Conservation (phyloP, 306 rosid genomes). For the Rosa rugosa region DNA sequence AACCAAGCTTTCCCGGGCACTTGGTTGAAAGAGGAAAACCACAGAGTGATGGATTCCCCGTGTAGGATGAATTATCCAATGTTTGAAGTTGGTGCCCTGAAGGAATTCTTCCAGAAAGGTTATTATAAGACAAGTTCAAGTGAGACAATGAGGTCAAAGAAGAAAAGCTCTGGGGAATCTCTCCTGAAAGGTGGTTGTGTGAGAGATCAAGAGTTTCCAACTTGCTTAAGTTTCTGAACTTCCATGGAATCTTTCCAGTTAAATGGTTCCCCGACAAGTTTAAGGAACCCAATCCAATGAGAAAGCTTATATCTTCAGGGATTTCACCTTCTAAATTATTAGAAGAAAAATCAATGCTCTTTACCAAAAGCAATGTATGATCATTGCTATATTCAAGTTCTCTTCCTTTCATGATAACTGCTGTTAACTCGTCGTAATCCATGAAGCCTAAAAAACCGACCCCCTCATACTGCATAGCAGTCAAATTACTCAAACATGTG, state of each 20-base stretch:
- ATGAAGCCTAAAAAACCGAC: no score
- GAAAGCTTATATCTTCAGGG: constrained; percentile 8
- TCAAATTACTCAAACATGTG: constrained; percentile 13
- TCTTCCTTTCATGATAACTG: constrained; percentile 16
- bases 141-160: neutral
- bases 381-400: neutral
- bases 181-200: constrained; percentile 10
- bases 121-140: constrained; percentile 22
- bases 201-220: constrained; percentile 22
- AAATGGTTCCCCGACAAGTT: constrained; percentile 18
- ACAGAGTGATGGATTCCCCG: neutral
- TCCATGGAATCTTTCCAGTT: constrained; percentile 14
- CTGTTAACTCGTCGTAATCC: neutral
- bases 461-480: neutral
- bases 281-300: neutral
- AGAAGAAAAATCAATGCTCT: constrained; percentile 11
- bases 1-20: neutral
- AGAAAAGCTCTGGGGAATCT: constrained; percentile 17
- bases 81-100: neutral
- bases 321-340: constrained; percentile 18
- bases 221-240: constrained; percentile 2
- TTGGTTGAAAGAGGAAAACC: neutral
- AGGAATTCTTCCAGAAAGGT: constrained; percentile 13
- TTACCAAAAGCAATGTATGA: neutral
- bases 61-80: neutral